phyloP scores from a whole-genome alignment of 2,329 filamentous ascomycete genomes.

The Grosmannia serpens region DNA sequence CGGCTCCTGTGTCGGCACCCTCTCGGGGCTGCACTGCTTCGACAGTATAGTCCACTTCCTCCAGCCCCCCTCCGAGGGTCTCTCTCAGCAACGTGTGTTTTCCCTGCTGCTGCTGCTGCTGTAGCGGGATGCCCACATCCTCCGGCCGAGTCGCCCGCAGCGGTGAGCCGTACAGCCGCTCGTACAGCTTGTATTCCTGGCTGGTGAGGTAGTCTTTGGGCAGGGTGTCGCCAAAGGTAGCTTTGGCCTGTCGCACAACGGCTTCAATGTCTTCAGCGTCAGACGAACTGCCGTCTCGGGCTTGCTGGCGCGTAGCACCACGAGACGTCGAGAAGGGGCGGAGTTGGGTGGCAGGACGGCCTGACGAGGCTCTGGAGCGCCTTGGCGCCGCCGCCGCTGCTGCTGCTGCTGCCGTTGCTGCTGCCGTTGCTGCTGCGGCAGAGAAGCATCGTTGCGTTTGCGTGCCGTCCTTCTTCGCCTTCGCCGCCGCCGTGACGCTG shows the following conservation, averaged over 20 bases:
- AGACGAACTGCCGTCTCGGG: background rate
- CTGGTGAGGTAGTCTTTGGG: constrained; percentile 58
- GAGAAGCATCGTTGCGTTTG: background rate
- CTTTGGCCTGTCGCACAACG: constrained; percentile 58
- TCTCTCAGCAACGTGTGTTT: constrained; percentile 40
- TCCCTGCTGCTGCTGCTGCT: background rate
- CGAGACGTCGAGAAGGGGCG: constrained; percentile 6
- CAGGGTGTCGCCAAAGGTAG: constrained; percentile 64
- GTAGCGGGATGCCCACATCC: constrained; percentile 38
- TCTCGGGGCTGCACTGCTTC: constrained; percentile 2
- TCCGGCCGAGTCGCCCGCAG: constrained; percentile 48
- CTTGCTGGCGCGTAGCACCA: background rate
- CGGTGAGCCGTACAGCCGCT: constrained; percentile 70
- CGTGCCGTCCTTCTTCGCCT: background rate
- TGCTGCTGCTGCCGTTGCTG: background rate
- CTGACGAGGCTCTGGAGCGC: background rate
- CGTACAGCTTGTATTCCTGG: constrained; percentile 65
- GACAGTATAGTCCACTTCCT: constrained; percentile 45
- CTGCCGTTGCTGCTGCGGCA: background rate
- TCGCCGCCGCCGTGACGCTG: background rate
- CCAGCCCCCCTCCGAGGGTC: constrained; percentile 42
- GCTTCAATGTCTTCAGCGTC: constrained; percentile 37
- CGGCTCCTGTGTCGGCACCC: constrained; percentile 1
- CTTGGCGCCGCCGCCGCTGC: background rate
- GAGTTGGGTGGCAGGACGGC: background rate